A percentile compares a stretch with the other conserved stretches of the same genome.
Conservation (phyloP, 345 rosid genomes). For the Balakata baccata region DNA sequence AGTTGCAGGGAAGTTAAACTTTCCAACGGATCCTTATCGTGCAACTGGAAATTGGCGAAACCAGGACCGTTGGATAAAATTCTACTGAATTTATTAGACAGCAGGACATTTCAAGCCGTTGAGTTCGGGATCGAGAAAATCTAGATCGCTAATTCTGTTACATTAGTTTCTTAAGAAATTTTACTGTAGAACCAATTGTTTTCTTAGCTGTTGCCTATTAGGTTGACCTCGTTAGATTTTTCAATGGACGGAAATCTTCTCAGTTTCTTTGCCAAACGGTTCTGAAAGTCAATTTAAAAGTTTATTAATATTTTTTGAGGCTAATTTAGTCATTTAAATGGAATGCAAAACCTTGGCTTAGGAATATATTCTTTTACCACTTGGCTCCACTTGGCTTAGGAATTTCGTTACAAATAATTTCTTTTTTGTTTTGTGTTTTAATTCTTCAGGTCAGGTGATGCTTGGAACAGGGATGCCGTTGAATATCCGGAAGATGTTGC, state of each 20-base stretch:
- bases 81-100: not conserved
- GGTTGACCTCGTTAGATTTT: not conserved
- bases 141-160: conserved; percentile 26
- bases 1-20: conserved; percentile 20
- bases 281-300: not conserved
- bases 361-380: not conserved
- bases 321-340: not conserved
- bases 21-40: conserved; percentile 12
- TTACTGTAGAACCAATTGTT: not conserved
- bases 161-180: not conserved
- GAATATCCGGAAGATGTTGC: conserved; percentile 69
- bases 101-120: not conserved
- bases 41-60: conserved; percentile 1
- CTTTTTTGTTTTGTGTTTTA: not conserved
- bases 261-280: not conserved
- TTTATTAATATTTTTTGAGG: not conserved
- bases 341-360: not conserved
- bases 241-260: conserved; percentile 8
- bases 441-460: conserved; percentile 39
- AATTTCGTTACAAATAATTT: not conserved
- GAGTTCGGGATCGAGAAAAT: conserved; percentile 21
- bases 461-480: conserved; percentile 59
- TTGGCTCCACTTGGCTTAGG: not conserved
- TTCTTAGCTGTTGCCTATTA: not conserved
- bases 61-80: not conserved